Conservation (phyloP, 1,284 basidiomycete species). For the Mycena sp. region DNA sequence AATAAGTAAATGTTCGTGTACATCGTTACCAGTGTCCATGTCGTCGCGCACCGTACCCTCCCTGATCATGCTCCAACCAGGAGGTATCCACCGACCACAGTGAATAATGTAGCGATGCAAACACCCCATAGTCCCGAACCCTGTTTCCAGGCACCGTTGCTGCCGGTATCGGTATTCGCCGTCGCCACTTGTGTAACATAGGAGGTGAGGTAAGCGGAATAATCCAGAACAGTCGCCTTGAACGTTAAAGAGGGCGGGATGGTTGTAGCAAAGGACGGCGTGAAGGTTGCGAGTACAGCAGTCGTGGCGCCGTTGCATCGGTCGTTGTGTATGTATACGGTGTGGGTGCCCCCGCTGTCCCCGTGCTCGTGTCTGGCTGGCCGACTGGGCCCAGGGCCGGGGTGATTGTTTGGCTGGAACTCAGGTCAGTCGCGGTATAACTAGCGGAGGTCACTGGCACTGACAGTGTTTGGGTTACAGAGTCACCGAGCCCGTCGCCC, state of each 20-base stretch:
- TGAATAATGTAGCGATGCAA: neutral
- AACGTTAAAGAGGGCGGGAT: constrained; percentile 16
- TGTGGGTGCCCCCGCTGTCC: constrained; percentile 11
- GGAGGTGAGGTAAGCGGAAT: constrained; percentile 20
- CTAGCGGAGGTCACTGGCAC: neutral
- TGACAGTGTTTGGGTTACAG: constrained; percentile 12
- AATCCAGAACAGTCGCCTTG: constrained; percentile 25
- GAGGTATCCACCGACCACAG: neutral
- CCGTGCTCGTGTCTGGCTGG: constrained; percentile 11
- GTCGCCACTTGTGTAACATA: constrained; percentile 12
- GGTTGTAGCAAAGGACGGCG: constrained; percentile 21
- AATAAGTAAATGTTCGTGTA: constrained; percentile 12
- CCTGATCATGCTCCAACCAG: constrained; percentile 16
- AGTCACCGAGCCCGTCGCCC: constrained; percentile 13
- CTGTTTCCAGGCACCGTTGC: neutral
- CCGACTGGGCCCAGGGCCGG: constrained; percentile 19
- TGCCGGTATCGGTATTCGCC: neutral
- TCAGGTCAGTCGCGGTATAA: neutral
- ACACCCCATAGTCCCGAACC: constrained; percentile 7
- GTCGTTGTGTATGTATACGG: constrained; percentile 30
- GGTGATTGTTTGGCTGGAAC: constrained; percentile 17
- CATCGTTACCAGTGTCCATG: constrained; percentile 1
- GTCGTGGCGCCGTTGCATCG: constrained; percentile 9
- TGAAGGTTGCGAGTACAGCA: constrained; percentile 20
- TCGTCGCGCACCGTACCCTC: neutral